Conservation (phyloP, 352 stramenopile species). For the Aphanomyces euteiches region DNA sequence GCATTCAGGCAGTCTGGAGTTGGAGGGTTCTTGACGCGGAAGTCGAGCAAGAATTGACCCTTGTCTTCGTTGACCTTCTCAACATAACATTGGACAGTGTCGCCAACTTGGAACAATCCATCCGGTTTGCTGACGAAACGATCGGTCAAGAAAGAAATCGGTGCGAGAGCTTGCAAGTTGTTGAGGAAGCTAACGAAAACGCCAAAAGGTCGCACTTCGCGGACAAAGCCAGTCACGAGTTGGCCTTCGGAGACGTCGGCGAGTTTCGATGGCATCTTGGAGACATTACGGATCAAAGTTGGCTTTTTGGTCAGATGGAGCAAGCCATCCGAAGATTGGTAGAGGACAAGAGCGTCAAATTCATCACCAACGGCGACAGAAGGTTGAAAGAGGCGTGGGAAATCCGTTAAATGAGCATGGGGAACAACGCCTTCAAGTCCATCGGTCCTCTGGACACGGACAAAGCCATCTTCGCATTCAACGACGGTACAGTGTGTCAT, state of each 20-base stretch:
- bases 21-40: slow-evolving; percentile 46
- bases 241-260: slow-evolving; percentile 51
- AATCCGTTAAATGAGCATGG: slow-evolving; percentile 83
- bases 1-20: slow-evolving; percentile 56
- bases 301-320: slow-evolving; percentile 80
- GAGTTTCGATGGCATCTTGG: slow-evolving; percentile 37
- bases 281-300: slow-evolving; percentile 56
- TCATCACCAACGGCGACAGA: slow-evolving; percentile 64
- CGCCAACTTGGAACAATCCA: slow-evolving; percentile 77
- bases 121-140: slow-evolving; percentile 68
- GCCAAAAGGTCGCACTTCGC: slow-evolving; percentile 64
- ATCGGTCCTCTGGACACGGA: slow-evolving; percentile 73
- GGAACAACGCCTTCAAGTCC: slow-evolving; percentile 68
- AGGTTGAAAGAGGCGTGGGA: slow-evolving; percentile 46
- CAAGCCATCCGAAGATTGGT: slow-evolving; percentile 60
- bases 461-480: slow-evolving; percentile 55
- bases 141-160: slow-evolving; percentile 72
- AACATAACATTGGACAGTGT: slow-evolving; percentile 78
- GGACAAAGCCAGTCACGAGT: slow-evolving; percentile 72
- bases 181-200: slow-evolving; percentile 88
- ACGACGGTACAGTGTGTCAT: slow-evolving; percentile 66
- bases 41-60: slow-evolving; percentile 78
- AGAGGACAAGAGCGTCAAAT: slow-evolving; percentile 65
- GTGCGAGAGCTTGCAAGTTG: slow-evolving; percentile 74
- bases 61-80: slow-evolving; percentile 76